Evolutionary conservation across 140 eudicot species (phyloP), one percentile per base, ranked within the genome.

Genomic region (Ambrosia hybrid): DNA sequence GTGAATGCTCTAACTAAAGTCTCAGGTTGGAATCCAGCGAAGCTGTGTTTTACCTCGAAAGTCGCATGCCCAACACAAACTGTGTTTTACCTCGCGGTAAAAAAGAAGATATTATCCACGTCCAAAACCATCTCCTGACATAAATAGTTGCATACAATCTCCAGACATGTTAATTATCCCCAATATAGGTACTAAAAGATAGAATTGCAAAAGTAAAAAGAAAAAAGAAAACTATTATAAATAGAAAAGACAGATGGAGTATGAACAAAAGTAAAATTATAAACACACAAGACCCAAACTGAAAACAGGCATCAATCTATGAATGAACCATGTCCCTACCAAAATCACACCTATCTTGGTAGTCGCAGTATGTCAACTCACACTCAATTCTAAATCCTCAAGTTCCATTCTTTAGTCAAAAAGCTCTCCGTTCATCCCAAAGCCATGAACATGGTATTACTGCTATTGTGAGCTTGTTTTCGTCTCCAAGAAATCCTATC

Each of bases 271-370:
- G 9, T 9, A 61, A 45, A 64, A 43, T 41, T 11, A 61, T 30
- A 63, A 14, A 64, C 53, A 63, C 43, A 51, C 52, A 76, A 68
- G 17, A 71, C 17, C 59, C 60, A 63, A 63, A 34, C 56, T 14
- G 51, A 48, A 48, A 76, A 69, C 75, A 68, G 12, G 46, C 71
- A 68, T 63, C 77, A 62, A 72, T 33, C 41, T 56, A 63, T 78
- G 57, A 78, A 73, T 58, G 56, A 71, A 55, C 9, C 26, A 10
- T 72, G 81, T 66, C 74, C 71, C 78, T 71, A 63, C 75, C 79
- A 45, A 45, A 74, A 55, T 17, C 62, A 70, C 53, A 80, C 64
- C 37, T 33, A 33, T 63, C 33, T 59, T 56, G 70, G 70, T 73
- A 16, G 36, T 49, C 64, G 36, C 72, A 16, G 52, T 49, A 46